Evolutionary conservation across 139 green algal species (phyloP), one percentile per base, ranked within the genome.

Genomic region (Spirogloea muscicola): DNA sequence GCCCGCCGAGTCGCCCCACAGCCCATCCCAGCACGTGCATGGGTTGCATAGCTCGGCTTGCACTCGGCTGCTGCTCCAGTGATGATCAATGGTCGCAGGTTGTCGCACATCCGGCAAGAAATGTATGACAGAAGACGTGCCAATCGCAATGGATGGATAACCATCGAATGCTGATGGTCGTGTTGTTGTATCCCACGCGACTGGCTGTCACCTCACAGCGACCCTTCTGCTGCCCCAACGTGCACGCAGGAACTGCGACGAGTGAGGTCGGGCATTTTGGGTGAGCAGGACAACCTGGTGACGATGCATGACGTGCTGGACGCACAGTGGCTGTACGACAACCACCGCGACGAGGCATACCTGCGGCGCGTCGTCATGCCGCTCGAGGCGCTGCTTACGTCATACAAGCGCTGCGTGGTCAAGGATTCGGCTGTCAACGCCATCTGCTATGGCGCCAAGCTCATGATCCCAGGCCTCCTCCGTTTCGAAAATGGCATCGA

Each of bases 281-380:
- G 91, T n/a, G 94, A 99, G 84, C 51, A 63, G n/a, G 87, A 97
- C 71, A 97, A 97, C 86, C 93, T 99, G 91, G 90, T 96, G 13
- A 97, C 93, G n/a, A 97, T 98, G 94, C 94, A 99, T 73, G 94
- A 99, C 85, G 68, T 99, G 42, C 85, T 99, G 41, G 94, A 99
- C 77, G 94, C 94, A 25, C 89, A 95, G 84, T 97, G 89, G 89
- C 25, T 86, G 43, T 90, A 90, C 68, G 93, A 98, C 86, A 98
- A 96, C 76, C 86, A 88, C 72, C 89, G 91, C 55, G 91, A 98
- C 73, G 94, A 98, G 77, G 68, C 77, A 0, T 98, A 98, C 86
- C 82, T 98, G 63, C 86, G 92, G 2, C 82, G 92, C 31, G 87
- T 91, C 10, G 86, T 98, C 60, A 96, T 98, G 93, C 93, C 93